These are phyloP conservation scores for Penicillium sp. DNA, from an alignment of 2,329 filamentous ascomycete genomes.

Conservation along the genomic window DNA sequence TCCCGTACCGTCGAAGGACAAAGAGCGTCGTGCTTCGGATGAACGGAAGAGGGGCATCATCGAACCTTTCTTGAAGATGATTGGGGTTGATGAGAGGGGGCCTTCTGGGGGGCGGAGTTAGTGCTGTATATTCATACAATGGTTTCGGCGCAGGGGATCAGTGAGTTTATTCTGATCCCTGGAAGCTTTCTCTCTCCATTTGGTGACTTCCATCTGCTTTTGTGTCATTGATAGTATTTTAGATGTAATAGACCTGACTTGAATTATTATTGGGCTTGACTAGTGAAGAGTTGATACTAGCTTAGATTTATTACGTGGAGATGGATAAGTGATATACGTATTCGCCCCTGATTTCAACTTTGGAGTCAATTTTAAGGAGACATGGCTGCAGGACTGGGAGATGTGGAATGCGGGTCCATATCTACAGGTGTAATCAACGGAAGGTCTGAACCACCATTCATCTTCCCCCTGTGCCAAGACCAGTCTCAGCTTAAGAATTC, in stretches of 20 bases:
- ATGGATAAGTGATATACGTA: no score
- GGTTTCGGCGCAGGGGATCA: neutral
- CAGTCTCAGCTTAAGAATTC: no score
- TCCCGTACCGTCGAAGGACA: conserved; percentile 48
- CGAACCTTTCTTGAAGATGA: conserved; percentile 65
- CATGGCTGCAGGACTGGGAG: no score
- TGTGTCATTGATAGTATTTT: neutral
- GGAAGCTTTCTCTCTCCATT: neutral
- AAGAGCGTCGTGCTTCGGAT: conserved; percentile 61
- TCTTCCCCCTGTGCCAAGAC: no score
- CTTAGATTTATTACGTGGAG: neutral
- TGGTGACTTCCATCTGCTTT: neutral
- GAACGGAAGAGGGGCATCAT: conserved; percentile 67
- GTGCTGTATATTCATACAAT: neutral
- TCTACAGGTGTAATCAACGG: no score
- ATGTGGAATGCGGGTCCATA: no score
- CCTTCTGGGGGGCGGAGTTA: conserved; percentile 31
- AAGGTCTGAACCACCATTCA: no score
- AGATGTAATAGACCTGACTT: neutral
- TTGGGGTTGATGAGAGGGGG: conserved; percentile 35
- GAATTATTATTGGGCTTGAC: neutral
- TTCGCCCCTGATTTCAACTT: no score
- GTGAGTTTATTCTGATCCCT: neutral
- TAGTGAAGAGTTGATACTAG: neutral
- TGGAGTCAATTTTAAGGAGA: no score